phyloP scores from a whole-genome alignment of 192 early-diverging fungal species.

The Chytriomyces confervae region DNA sequence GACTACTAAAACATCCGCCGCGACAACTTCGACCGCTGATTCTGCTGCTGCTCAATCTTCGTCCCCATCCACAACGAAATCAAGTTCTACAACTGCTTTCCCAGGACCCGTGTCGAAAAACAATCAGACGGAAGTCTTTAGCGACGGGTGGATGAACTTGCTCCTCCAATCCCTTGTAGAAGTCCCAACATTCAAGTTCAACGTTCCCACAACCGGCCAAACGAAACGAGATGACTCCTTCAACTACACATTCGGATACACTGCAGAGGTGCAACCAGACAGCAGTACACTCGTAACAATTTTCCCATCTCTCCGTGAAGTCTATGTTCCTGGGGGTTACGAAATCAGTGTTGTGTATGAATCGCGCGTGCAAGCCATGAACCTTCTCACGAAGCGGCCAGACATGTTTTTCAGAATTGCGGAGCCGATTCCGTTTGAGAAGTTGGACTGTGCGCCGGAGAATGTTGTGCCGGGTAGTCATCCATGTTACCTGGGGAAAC shows the following conservation, averaged over 20 bases:
- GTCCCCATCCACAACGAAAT: not conserved
- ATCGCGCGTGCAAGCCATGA: constrained; percentile 9
- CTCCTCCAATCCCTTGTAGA: not conserved
- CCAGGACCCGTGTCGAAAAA: not conserved
- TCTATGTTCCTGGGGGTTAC: constrained; percentile 3
- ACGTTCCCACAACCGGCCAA: not conserved
- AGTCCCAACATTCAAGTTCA: not conserved
- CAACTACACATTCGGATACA: not conserved
- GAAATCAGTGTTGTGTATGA: constrained; percentile 10
- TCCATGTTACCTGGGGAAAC: constrained; percentile 5
- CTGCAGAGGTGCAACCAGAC: not conserved
- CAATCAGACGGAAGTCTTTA: not conserved
- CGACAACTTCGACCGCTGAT: not conserved
- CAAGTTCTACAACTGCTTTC: not conserved
- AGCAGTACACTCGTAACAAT: not conserved
- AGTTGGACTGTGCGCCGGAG: not conserved
- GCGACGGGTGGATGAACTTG: not conserved
- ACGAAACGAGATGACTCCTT: not conserved
- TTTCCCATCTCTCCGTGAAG: not conserved
- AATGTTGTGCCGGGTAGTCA: not conserved
- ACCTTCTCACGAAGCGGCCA: not conserved
- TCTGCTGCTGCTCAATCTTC: not conserved
- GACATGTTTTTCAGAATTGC: not conserved
- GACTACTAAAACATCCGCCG: not conserved
- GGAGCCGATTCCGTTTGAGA: not conserved